phyloP scores from a whole-genome alignment of 116 monocot species.

The Phalaenopsis hybrid region DNA sequence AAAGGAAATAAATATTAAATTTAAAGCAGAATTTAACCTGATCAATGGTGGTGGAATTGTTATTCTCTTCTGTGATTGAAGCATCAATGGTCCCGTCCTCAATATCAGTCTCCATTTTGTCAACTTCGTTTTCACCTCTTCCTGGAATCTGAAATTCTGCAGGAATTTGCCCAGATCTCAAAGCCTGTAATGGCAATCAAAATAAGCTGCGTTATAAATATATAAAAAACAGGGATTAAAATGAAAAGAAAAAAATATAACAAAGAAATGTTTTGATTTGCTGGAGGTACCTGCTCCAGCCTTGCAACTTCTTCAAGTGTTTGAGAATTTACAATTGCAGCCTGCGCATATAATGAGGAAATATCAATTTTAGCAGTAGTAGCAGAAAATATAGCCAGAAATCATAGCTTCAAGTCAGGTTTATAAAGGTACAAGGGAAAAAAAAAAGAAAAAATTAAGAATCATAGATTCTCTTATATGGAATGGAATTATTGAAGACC shows the following conservation, averaged over 20 bases:
- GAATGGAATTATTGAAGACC: no score
- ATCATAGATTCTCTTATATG: no score
- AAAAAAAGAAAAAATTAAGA: no score
- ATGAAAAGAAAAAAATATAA: not conserved
- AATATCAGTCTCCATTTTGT: conserved; percentile 64
- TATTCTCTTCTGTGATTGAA: conserved; percentile 18
- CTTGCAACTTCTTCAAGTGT: conserved; percentile 96
- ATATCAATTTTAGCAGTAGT: not conserved
- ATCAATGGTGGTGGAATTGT: conserved; percentile 36
- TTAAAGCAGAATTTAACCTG: conserved; percentile 23
- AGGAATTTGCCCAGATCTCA: conserved; percentile 85
- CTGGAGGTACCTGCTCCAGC: conserved; percentile 60
- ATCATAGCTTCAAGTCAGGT: no score
- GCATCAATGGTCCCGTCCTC: conserved; percentile 19
- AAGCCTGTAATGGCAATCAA: conserved; percentile 37
- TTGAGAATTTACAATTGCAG: conserved; percentile 95
- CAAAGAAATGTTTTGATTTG: not conserved
- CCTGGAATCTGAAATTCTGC: conserved; percentile 52
- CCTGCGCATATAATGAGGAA: conserved; percentile 35
- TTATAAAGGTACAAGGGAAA: no score
- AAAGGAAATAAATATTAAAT: not conserved
- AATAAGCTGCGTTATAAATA: not conserved
- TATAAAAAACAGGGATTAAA: not conserved
- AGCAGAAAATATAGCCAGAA: not conserved
- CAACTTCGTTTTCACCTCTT: conserved; percentile 33